A percentile compares a stretch with the other conserved stretches of the same genome.
phyloP scores from a whole-genome alignment of 2,329 filamentous ascomycete genomes.

The Monilinia polystroma region DNA sequence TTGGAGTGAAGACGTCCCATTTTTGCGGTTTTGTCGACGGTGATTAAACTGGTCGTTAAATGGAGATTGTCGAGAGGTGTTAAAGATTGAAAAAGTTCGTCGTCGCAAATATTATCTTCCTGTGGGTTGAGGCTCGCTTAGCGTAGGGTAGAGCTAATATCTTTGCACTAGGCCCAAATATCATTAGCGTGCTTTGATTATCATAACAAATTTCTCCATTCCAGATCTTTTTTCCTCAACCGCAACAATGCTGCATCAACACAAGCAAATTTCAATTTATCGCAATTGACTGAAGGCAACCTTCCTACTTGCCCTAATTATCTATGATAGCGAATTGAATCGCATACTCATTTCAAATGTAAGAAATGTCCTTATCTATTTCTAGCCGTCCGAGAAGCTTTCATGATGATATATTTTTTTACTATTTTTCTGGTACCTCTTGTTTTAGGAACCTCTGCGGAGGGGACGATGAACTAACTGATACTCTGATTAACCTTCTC shows the following conservation, averaged over 20 bases:
- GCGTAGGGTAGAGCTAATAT: conserved; percentile 12
- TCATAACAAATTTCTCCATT: conserved; percentile 17
- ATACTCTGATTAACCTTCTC: conserved; percentile 67
- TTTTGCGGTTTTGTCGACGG: conserved; percentile 44
- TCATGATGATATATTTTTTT: conserved; percentile 71
- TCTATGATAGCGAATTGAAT: background rate
- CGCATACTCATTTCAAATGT: conserved; percentile 1
- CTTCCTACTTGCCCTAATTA: background rate
- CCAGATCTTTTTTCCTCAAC: background rate
- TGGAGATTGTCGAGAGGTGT: conserved; percentile 25
- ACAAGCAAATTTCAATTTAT: background rate
- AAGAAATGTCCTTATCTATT: background rate
- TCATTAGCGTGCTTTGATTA: background rate
- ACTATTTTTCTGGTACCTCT: conserved; percentile 93
- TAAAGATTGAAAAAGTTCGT: conserved; percentile 16
- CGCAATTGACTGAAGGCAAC: background rate
- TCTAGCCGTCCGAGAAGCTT: conserved; percentile 20
- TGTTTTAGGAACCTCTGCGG: conserved; percentile 71
- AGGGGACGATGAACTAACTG: conserved; percentile 73
- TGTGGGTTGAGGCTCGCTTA: conserved; percentile 20
- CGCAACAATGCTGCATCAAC: background rate
- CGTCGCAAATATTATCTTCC: conserved; percentile 17
- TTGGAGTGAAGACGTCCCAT: conserved; percentile 99
- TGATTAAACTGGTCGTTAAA: conserved; percentile 19
- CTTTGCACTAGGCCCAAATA: background rate